Evolutionary conservation across 2,329 filamentous ascomycete species (phyloP), one percentile per base, ranked within the genome.

Genomic region (Aspergillus quadrilineatus): DNA sequence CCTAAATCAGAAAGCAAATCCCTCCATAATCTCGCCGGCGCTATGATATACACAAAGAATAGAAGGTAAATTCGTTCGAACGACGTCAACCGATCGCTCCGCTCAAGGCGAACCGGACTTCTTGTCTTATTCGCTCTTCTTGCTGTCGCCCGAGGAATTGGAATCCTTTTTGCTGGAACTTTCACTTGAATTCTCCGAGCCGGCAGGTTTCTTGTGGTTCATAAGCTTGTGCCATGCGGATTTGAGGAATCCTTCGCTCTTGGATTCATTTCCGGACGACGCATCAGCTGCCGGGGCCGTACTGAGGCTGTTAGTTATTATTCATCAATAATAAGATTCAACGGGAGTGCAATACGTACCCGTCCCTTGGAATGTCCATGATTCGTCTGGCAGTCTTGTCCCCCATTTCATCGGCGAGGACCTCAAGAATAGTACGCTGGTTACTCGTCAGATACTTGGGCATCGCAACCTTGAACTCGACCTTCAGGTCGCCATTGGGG

Each of bases 401-500:
- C 39, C 85, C 88, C 86, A 99, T 89, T 78, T 99, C 94, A 67
- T 99, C 92, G 6, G 94, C 94, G 62, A 99, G 84, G 85, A 97
- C 93, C 78, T 99, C 94, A 44, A 96, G 78, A 57, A 99, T 89
- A 0, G 90, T 95, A 53, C 94, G 84, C 79, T 99, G 92, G 77
- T 96, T 97, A 45, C 89, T 84, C 53, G 84, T 91, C 62, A 99
- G 81, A 68, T 93, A 97, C 77, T 96, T 97, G 45, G 94, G 94
- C 90, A 97, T 96, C 53, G 84, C 80, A 45, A 99, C 90, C 73
- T 91, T 91, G 82, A 96, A 99, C 73, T 99, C 93, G 6, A 99
- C 92, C 71, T 86, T 88, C 58, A 99, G 77, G 69, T 99, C 94
- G 62, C 94, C 94, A 30, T 82, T 84, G 39, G 82, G 82, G 32